These are phyloP conservation scores for Mallotus repandus DNA, from an alignment of 441 rosid genomes.

Conservation along the genomic window DNA sequence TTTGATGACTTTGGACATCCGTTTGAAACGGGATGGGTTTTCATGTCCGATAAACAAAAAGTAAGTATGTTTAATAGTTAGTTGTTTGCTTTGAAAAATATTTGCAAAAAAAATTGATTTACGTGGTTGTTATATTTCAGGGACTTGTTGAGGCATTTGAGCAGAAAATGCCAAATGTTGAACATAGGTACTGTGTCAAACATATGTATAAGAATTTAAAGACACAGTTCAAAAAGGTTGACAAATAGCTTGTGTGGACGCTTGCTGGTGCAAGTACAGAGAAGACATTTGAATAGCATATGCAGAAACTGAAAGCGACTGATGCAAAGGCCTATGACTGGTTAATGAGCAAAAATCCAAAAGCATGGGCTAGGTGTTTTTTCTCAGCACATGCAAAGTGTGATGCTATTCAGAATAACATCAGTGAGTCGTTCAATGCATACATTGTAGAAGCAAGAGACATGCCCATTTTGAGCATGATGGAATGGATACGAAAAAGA, in stretches of 20 bases:
- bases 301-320: background rate
- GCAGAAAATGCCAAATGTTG: background rate
- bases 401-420: too few species aligned
- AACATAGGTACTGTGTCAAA: background rate
- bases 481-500: background rate
- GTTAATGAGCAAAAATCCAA: background rate
- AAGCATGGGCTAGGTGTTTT: background rate
- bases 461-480: background rate
- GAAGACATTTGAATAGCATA: background rate
- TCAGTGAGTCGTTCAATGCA: background rate
- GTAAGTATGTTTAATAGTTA: background rate
- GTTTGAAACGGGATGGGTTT: too few species aligned
- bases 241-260: too few species aligned
- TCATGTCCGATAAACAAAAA: background rate
- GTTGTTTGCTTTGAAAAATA: too few species aligned
- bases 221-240: too few species aligned
- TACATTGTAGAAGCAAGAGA: background rate
- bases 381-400: too few species aligned
- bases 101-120: too few species aligned
- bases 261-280: background rate
- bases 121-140: too few species aligned
- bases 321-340: background rate
- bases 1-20: too few species aligned
- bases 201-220: background rate
- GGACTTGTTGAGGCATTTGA: background rate